Percentiles rank a stretch among this genome's conserved stretches.
These are phyloP conservation scores for Penicillium sp. DNA, from an alignment of 2,329 filamentous ascomycete genomes.

Conservation along the genomic window DNA sequence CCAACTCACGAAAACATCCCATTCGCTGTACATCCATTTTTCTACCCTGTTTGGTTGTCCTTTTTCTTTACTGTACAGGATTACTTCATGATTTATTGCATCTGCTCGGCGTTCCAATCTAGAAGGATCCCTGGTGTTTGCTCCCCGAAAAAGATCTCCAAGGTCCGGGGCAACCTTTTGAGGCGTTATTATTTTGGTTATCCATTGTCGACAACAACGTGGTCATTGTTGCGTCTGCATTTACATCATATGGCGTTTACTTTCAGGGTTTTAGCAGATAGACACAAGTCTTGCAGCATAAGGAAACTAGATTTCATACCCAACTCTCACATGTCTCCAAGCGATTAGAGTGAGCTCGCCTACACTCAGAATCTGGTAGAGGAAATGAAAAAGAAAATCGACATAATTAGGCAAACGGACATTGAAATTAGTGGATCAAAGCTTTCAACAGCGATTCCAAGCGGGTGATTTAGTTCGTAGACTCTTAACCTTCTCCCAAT, in stretches of 20 bases:
- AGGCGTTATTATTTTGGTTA: conserved; percentile 12
- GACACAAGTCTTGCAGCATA: conserved; percentile 7
- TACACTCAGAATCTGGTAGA: not conserved
- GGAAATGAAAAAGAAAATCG: not conserved
- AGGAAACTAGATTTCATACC: conserved; percentile 10
- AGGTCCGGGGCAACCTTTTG: conserved; percentile 6
- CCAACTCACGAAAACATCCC: conserved; percentile 21
- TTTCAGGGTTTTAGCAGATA: not conserved
- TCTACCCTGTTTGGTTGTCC: conserved; percentile 2
- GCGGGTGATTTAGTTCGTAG: not conserved
- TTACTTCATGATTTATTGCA: conserved; percentile 13
- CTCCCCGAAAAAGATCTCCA: conserved; percentile 3
- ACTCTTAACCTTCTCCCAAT: not conserved
- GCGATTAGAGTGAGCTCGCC: not conserved
- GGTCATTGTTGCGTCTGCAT: conserved; percentile 17
- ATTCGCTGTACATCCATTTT: conserved; percentile 21
- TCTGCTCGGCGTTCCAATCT: conserved; percentile 16
- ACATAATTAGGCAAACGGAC: not conserved
- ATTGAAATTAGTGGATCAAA: not conserved
- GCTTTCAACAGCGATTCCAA: not conserved
- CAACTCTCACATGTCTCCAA: not conserved
- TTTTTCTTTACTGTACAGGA: conserved; percentile 14
- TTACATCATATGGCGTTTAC: conserved; percentile 24
- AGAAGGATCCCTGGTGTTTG: conserved; percentile 13
- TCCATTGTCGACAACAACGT: not conserved